Conservation (phyloP, 192 early-diverging fungal genomes). For the Gamsiella multidivaricata region DNA sequence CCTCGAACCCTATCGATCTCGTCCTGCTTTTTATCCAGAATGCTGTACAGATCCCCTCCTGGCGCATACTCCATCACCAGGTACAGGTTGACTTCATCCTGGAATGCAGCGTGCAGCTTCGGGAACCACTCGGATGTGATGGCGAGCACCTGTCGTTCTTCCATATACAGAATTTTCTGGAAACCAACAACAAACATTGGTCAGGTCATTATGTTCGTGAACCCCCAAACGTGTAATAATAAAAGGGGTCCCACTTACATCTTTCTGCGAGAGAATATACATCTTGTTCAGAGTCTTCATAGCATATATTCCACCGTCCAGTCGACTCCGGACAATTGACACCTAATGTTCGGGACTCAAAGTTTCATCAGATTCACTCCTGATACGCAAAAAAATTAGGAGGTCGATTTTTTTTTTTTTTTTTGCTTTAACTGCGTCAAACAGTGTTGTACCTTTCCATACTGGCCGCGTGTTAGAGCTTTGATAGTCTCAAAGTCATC, state of each 20-base stretch:
- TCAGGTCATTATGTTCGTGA: slow-evolving; percentile 63
- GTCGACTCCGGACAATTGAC: slow-evolving; percentile 80
- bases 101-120: slow-evolving; percentile 74
- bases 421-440: not conserved
- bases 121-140: slow-evolving; percentile 78
- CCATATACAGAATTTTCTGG: slow-evolving; percentile 91
- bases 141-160: slow-evolving; percentile 82
- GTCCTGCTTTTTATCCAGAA: slow-evolving; percentile 71
- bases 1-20: slow-evolving; percentile 30
- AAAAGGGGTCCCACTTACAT: slow-evolving; percentile 77
- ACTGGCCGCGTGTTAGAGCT: slow-evolving; percentile 78
- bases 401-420: not conserved
- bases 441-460: slow-evolving; percentile 64
- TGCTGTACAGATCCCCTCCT: slow-evolving; percentile 83
- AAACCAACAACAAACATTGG: slow-evolving; percentile 38
- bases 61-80: slow-evolving; percentile 83
- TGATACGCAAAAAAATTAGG: no score
- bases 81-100: slow-evolving; percentile 70
- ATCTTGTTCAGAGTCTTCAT: slow-evolving; percentile 84
- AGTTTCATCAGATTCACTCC: not conserved
- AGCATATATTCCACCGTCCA: slow-evolving; percentile 80
- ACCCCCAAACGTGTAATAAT: slow-evolving; percentile 68
- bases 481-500: slow-evolving; percentile 82
- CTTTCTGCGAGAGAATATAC: slow-evolving; percentile 79
- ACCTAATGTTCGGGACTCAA: slow-evolving; percentile 62